phyloP scores from a whole-genome alignment of 2,329 filamentous ascomycete genomes.

The Talaromyces sp. region DNA sequence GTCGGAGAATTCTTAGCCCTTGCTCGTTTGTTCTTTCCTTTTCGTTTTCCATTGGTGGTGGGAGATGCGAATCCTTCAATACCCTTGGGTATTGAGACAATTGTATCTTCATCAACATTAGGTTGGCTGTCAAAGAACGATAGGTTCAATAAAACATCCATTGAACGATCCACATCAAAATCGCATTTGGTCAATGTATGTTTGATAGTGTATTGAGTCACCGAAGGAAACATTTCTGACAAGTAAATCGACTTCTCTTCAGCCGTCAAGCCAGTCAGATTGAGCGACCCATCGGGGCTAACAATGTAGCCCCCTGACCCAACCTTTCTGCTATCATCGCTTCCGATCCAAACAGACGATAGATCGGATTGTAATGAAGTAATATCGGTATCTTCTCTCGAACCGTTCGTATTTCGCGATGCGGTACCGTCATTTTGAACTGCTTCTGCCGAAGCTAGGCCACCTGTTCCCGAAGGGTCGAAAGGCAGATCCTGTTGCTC shows the following conservation, averaged over 20 bases:
- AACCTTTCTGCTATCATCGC: conserved; percentile 23
- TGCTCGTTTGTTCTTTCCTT: conserved; percentile 21
- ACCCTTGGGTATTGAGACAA: conserved; percentile 59
- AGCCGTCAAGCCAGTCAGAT: conserved; percentile 35
- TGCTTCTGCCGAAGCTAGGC: conserved; percentile 32
- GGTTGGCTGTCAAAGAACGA: conserved; percentile 70
- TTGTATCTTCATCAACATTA: conserved; percentile 49
- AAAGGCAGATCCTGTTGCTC: conserved; percentile 67
- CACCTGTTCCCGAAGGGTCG: conserved; percentile 71
- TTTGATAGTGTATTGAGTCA: conserved; percentile 65
- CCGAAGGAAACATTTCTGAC: conserved; percentile 67
- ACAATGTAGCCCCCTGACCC: conserved; percentile 27
- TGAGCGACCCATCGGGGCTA: conserved; percentile 30
- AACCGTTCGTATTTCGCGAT: conserved; percentile 38
- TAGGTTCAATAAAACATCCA: conserved; percentile 78
- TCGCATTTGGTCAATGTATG: conserved; percentile 66
- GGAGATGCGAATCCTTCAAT: conserved; percentile 75
- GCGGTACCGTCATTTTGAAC: conserved; percentile 30
- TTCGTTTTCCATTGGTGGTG: conserved; percentile 38
- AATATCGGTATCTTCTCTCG: conserved; percentile 49
- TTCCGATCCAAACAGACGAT: conserved; percentile 35
- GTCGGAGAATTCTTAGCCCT: conserved; percentile 17
- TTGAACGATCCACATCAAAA: conserved; percentile 65
- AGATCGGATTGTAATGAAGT: conserved; percentile 52
- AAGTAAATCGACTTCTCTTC: conserved; percentile 65